Percentiles rank a stretch among this genome's conserved stretches.
These are phyloP conservation scores for Exophiala oligosperma DNA, from an alignment of 2,329 filamentous ascomycete genomes.

Conservation along the genomic window DNA sequence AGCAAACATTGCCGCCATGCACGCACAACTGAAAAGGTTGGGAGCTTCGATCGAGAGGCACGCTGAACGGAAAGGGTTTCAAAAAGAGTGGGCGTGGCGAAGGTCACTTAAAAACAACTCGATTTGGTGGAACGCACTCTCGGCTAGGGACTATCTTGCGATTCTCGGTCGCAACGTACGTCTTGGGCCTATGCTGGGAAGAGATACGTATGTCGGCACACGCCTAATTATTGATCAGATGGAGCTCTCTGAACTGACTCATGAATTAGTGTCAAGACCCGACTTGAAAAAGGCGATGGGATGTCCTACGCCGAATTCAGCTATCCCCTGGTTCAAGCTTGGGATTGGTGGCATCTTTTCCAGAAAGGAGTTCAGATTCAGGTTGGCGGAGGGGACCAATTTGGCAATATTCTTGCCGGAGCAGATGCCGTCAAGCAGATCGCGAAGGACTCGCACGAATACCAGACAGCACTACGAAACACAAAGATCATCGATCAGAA, in stretches of 20 bases:
- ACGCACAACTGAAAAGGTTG: conserved; percentile 58
- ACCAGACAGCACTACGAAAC: conserved; percentile 23
- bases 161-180: conserved; percentile 72
- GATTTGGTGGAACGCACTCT: conserved; percentile 73
- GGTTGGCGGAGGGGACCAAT: conserved; percentile 94
- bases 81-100: conserved; percentile 64
- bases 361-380: conserved; percentile 73
- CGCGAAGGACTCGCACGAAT: conserved; percentile 56
- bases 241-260: conserved; percentile 30
- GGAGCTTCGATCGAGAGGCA: conserved; percentile 72
- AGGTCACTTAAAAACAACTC: conserved; percentile 77
- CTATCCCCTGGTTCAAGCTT: conserved; percentile 90
- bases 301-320: conserved; percentile 93
- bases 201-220: conserved; percentile 72
- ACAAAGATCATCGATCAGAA: conserved; percentile 13
- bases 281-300: conserved; percentile 80
- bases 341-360: conserved; percentile 95
- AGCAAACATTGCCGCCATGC: conserved; percentile 50
- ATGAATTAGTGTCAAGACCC: conserved; percentile 66
- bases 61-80: conserved; percentile 64
- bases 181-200: conserved; percentile 81
- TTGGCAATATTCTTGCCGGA: conserved; percentile 90
- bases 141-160: conserved; percentile 72
- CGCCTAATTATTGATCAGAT: background rate
- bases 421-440: conserved; percentile 81